Percentiles rank a stretch among this genome's conserved stretches.
Conservation (phyloP, 2,329 filamentous ascomycete genomes). For the Penicillium sp. region DNA sequence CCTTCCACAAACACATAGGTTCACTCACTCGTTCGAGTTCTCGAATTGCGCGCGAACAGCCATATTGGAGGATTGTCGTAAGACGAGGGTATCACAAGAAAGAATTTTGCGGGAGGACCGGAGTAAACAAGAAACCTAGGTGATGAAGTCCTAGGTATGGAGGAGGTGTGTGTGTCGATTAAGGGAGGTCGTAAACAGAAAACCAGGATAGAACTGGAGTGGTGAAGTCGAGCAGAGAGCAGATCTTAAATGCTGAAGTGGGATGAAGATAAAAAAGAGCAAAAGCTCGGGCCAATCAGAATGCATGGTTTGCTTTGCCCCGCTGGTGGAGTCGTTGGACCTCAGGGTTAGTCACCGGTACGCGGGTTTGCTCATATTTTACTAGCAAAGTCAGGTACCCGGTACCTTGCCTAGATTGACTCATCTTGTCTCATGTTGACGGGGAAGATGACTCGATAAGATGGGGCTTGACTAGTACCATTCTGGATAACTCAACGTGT, state of each 20-base stretch:
- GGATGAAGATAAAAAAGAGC: constrained; percentile 22
- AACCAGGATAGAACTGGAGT: background rate
- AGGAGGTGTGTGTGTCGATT: background rate
- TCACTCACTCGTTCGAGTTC: constrained; percentile 50
- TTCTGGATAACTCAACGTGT: background rate
- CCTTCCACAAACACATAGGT: background rate
- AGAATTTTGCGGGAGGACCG: background rate
- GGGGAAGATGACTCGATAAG: constrained; percentile 8
- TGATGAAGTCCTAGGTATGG: background rate
- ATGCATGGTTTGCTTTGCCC: constrained; percentile 2
- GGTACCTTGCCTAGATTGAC: constrained; percentile 13
- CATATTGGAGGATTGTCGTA: constrained; percentile 33
- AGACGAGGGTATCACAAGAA: constrained; percentile 7
- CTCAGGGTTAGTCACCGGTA: constrained; percentile 12
- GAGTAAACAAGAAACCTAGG: background rate
- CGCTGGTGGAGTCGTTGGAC: constrained; percentile 17
- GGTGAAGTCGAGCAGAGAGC: constrained; percentile 9
- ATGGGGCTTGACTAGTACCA: background rate
- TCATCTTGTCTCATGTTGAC: constrained; percentile 28
- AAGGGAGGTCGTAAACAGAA: background rate
- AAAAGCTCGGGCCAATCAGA: constrained; percentile 27
- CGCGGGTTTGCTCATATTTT: background rate
- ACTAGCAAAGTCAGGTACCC: background rate
- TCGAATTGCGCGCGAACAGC: constrained; percentile 52
- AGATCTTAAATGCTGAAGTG: constrained; percentile 15